Conservation (phyloP, 148 eudicot genomes). For the Cornus controversa region DNA sequence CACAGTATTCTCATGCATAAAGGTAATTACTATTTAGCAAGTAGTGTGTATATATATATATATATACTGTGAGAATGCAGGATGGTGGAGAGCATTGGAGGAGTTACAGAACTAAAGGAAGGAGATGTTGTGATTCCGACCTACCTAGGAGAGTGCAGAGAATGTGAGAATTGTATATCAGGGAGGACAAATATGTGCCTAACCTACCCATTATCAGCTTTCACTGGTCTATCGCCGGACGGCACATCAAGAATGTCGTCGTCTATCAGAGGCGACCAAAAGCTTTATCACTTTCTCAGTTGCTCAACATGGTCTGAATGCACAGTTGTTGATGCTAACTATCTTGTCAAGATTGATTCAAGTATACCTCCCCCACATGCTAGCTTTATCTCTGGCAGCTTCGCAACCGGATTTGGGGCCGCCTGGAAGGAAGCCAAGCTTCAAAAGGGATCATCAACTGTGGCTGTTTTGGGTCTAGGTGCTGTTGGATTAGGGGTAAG, state of each 20-base stretch:
- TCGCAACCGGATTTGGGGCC: constrained; percentile 52
- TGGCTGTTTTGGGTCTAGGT: constrained; percentile 56
- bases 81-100: constrained; percentile 51
- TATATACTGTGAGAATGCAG: constrained; percentile 25
- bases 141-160: constrained; percentile 41
- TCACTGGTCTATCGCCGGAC: constrained; percentile 40
- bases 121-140: constrained; percentile 50
- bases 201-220: constrained; percentile 15
- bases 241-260: constrained; percentile 48
- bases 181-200: constrained; percentile 38
- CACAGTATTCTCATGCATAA: too few relatives aligned
- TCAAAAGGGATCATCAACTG: constrained; percentile 30
- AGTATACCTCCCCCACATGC: constrained; percentile 35
- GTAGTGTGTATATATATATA: background rate
- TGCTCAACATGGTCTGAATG: constrained; percentile 59
- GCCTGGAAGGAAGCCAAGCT: constrained; percentile 37
- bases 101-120: constrained; percentile 27
- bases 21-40: too few relatives aligned
- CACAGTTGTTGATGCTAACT: constrained; percentile 32
- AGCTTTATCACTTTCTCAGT: constrained; percentile 29
- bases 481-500: constrained; percentile 60
- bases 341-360: constrained; percentile 41
- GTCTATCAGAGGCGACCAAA: constrained; percentile 21
- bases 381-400: constrained; percentile 51
- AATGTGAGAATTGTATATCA: constrained; percentile 39